Conservation (phyloP, 441 rosid species). For the Theobroma grandiflorum region DNA sequence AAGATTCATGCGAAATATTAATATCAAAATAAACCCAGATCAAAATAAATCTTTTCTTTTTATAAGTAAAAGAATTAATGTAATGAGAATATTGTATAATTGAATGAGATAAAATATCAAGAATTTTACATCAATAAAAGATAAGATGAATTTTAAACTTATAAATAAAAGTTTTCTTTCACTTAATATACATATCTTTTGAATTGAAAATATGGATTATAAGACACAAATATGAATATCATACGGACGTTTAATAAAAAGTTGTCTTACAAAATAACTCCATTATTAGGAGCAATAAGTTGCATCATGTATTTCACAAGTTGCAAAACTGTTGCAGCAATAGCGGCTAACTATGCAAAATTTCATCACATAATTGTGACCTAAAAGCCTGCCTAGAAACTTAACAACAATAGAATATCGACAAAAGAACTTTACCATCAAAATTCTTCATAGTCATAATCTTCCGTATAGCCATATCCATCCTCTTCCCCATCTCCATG, state of each 20-base stretch:
- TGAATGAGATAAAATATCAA: too few species aligned
- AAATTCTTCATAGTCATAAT: slow-evolving; percentile 1
- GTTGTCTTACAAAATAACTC: background rate
- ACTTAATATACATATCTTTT: too few species aligned
- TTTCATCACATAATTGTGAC: slow-evolving; percentile 7
- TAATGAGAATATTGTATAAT: too few species aligned
- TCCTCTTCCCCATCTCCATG: slow-evolving; percentile 5
- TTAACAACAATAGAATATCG: background rate
- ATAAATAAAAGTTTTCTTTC: too few species aligned
- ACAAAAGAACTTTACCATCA: background rate
- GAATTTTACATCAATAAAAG: too few species aligned
- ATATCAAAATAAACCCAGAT: too few species aligned
- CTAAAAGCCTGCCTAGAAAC: too few species aligned
- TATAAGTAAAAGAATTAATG: too few species aligned
- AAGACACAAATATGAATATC: background rate
- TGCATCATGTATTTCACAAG: background rate
- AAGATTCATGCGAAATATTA: too few species aligned
- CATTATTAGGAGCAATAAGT: background rate
- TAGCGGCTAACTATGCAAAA: background rate
- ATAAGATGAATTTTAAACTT: too few species aligned
- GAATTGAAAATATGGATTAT: too few species aligned
- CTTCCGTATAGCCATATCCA: background rate
- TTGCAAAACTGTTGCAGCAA: background rate
- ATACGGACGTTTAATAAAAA: background rate
- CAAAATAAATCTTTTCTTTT: too few species aligned